These are phyloP conservation scores for Xylaria sp. DNA, from an alignment of 495 filamentous ascomycete species.

Conservation along the genomic window DNA sequence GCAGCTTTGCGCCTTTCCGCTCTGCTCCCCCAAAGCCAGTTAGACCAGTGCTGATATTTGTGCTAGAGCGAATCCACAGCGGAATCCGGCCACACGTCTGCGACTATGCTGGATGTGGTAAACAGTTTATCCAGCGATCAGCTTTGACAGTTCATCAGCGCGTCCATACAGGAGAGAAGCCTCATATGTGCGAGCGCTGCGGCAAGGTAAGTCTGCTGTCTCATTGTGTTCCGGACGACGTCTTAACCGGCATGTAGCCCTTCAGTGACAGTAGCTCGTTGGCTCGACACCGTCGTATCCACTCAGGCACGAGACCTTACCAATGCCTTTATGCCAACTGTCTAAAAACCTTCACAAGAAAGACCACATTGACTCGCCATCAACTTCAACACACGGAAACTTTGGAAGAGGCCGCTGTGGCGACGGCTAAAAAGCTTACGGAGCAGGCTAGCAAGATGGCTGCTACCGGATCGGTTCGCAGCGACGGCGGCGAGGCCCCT, in stretches of 20 bases:
- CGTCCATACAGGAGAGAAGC: slow-evolving; percentile 97
- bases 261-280: slow-evolving; percentile 98
- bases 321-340: slow-evolving; percentile 98
- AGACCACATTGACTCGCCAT: slow-evolving; percentile 93
- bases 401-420: slow-evolving; percentile 89
- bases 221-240: slow-evolving; percentile 33
- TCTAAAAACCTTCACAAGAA: slow-evolving; percentile 96
- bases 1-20: slow-evolving; percentile 1
- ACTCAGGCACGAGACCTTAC: slow-evolving; percentile 95
- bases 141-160: slow-evolving; percentile 94
- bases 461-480: slow-evolving; percentile 60
- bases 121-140: slow-evolving; percentile 98
- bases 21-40: neutral
- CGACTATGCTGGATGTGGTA: slow-evolving; percentile 86
- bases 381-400: slow-evolving; percentile 96
- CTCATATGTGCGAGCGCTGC: slow-evolving; percentile 96
- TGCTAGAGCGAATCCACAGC: slow-evolving; percentile 89
- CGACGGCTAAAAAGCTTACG: slow-evolving; percentile 72
- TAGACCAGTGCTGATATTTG: slow-evolving; percentile 39
- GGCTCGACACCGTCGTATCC: slow-evolving; percentile 91
- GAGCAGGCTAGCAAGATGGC: slow-evolving; percentile 53
- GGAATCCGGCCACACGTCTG: slow-evolving; percentile 92
- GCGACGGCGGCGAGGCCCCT: slow-evolving; percentile 66
- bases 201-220: slow-evolving; percentile 73
- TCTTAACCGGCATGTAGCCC: slow-evolving; percentile 63